These are phyloP conservation scores for Acanthamoeba rhysodes DNA, from an alignment of 208 protist species.

Conservation along the genomic window DNA sequence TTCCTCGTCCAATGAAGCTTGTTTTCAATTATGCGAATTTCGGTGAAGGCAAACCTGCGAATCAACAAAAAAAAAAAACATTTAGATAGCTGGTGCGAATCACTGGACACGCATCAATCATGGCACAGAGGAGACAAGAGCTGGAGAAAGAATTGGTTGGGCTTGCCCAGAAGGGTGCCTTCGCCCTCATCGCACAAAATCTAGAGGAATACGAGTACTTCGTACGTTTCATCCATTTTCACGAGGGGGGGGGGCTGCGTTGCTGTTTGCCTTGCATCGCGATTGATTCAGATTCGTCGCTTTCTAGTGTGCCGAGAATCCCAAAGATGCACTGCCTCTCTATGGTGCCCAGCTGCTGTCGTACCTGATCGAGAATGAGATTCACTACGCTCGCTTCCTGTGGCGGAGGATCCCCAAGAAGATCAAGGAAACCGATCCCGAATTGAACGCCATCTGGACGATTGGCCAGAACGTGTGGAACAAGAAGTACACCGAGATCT, in stretches of 20 bases:
- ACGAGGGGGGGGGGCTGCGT: neutral
- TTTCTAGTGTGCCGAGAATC: constrained; percentile 67
- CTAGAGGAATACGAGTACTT: constrained; percentile 62
- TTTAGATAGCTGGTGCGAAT: too few relatives aligned
- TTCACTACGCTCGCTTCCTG: constrained; percentile 63
- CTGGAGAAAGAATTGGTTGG: constrained; percentile 46
- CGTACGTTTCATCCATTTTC: neutral
- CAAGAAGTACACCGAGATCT: constrained; percentile 70
- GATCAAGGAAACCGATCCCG: constrained; percentile 68
- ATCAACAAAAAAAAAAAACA: neutral
- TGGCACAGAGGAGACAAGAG: constrained; percentile 54
- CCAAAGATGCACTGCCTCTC: constrained; percentile 51
- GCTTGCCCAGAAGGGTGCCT: constrained; percentile 56
- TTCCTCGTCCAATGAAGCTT: too few relatives aligned
- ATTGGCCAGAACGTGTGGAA: constrained; percentile 70
- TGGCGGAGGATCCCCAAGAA: constrained; percentile 66
- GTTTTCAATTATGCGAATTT: too few relatives aligned
- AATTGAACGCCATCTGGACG: constrained; percentile 71
- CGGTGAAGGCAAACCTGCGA: too few relatives aligned
- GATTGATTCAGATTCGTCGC: neutral
- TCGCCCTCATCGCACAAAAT: constrained; percentile 19
- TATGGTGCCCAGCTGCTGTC: constrained; percentile 35
- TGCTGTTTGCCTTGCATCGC: neutral
- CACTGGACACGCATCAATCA: too few relatives aligned
- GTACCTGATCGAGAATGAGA: constrained; percentile 75